Base-by-base conservation (phyloP, 1,284 basidiomycete genomes). In the Ceratobasidium sp. region DNA sequence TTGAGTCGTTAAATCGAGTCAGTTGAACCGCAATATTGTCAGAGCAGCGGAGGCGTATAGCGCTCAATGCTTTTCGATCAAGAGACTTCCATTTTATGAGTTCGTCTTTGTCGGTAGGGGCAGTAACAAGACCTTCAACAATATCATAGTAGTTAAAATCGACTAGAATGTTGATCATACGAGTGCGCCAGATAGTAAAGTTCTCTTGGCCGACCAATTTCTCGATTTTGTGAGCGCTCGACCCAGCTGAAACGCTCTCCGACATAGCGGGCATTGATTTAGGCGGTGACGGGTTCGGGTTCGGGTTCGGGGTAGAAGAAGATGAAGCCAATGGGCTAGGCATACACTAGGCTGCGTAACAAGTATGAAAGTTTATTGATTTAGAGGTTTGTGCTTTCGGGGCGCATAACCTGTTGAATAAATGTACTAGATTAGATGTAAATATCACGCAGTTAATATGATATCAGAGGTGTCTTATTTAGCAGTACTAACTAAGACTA, bases 381-480 rank as follows among this genome's bases (percentile, higher is more conserved):
- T 53, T 53, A 53, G 27, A 53, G 51, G 3, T 48, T 48, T 48
- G 46, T 16, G 46, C 14, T 19, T 8, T 22, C 22, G 19, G 51
- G 51, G 51, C 51, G 13, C 51, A 53, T 53, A 53, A 53, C 51
- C 51, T 53, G 51, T 53, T 53, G 51, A 51, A 51, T 19, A 22
- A 53, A 53, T 48, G 46, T 29, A 24, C 51, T 24, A 53, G 51
- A 9, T 9, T 9, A 53, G 9, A 24, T 24, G 3, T 46, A 46
- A 9, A 4, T 14, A 46, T 4, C 43, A 46, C 43, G 43, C 43
- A 46, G 43, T 46, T 4, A 9, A 46, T 46, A 46, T 14, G 43
- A 46, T 46, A 46, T 2, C 78, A 56, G 74, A 80, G 81, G 1
- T 34, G 6, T 34, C 31, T 34, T n/a, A n/a, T n/a, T n/a, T n/a